phyloP scores from a whole-genome alignment of 2,329 filamentous ascomycete species.

The Cordyceps javanica region DNA sequence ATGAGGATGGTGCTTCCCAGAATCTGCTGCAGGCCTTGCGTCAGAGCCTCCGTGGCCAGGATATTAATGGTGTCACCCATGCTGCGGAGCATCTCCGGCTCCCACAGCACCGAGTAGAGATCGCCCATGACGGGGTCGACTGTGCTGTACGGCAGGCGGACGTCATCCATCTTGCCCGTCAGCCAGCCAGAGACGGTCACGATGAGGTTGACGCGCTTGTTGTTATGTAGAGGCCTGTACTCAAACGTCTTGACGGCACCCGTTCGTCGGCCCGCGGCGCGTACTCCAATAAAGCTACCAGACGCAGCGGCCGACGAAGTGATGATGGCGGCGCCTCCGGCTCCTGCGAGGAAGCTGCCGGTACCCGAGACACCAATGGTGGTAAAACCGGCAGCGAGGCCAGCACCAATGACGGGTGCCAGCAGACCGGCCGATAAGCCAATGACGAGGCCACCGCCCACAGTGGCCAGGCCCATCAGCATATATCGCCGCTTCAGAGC shows the following conservation, averaged over 20 bases:
- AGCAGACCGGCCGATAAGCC: slow-evolving; percentile 87
- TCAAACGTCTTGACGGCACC: slow-evolving; percentile 95
- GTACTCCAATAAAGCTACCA: slow-evolving; percentile 78
- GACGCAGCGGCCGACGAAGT: slow-evolving; percentile 83
- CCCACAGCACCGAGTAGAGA: slow-evolving; percentile 94
- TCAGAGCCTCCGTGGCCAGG: slow-evolving; percentile 93
- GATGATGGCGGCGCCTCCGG: slow-evolving; percentile 89
- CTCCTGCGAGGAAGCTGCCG: slow-evolving; percentile 79
- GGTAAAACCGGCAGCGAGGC: slow-evolving; percentile 88
- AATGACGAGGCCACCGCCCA: slow-evolving; percentile 91
- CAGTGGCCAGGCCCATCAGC: slow-evolving; percentile 94
- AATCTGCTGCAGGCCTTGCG: slow-evolving; percentile 92
- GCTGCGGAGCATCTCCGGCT: slow-evolving; percentile 94
- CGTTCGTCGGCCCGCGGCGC: slow-evolving; percentile 79
- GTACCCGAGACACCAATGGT: slow-evolving; percentile 92
- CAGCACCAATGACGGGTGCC: slow-evolving; percentile 89
- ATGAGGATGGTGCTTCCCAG: slow-evolving; percentile 84
- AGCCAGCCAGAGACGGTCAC: slow-evolving; percentile 97
- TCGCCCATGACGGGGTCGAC: slow-evolving; percentile 98
- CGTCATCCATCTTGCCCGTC: slow-evolving; percentile 95
- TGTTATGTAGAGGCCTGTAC: slow-evolving; percentile 93
- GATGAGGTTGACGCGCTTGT: slow-evolving; percentile 93
- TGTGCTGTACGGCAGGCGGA: slow-evolving; percentile 90
- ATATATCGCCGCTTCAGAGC: slow-evolving; percentile 79
- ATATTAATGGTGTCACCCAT: slow-evolving; percentile 99